Conservation (phyloP, 83 land plant genomes). For the Diphasiastrum complanatum region DNA sequence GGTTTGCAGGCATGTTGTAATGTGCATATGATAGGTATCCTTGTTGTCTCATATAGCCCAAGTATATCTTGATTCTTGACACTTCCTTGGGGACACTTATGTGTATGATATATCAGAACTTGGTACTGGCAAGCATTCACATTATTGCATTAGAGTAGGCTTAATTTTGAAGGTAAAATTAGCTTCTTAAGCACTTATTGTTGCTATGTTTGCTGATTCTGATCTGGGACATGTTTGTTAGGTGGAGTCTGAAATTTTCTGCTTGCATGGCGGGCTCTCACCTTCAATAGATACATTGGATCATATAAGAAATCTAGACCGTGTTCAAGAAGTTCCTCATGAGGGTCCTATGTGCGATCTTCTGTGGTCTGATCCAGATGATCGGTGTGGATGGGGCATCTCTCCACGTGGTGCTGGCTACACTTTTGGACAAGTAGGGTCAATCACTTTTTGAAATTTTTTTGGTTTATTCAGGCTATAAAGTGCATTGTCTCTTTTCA, state of each 20-base stretch:
- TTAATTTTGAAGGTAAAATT: too few species aligned
- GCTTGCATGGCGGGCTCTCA: slow-evolving; percentile 89
- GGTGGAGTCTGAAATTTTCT: slow-evolving; percentile 95
- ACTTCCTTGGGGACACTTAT: too few species aligned
- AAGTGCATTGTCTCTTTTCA: too few species aligned
- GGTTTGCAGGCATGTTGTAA: too few species aligned
- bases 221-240: slow-evolving; percentile 16
- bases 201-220: background rate
- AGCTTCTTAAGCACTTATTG: background rate
- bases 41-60: too few species aligned
- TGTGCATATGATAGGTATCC: too few species aligned
- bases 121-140: too few species aligned
- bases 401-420: slow-evolving; percentile 96
- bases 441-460: too few species aligned
- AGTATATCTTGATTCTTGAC: too few species aligned
- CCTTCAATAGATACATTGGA: slow-evolving; percentile 89
- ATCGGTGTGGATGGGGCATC: slow-evolving; percentile 96
- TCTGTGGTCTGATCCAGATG: slow-evolving; percentile 94
- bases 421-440: slow-evolving; percentile 77
- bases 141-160: too few species aligned
- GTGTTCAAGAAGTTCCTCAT: slow-evolving; percentile 95
- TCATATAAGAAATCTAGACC: slow-evolving; percentile 81
- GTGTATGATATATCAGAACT: too few species aligned
- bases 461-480: too few species aligned
- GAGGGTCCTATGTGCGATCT: slow-evolving; percentile 97